These are phyloP conservation scores for Phytophthora podocarpi DNA, from an alignment of 352 stramenopile genomes.

Conservation along the genomic window DNA sequence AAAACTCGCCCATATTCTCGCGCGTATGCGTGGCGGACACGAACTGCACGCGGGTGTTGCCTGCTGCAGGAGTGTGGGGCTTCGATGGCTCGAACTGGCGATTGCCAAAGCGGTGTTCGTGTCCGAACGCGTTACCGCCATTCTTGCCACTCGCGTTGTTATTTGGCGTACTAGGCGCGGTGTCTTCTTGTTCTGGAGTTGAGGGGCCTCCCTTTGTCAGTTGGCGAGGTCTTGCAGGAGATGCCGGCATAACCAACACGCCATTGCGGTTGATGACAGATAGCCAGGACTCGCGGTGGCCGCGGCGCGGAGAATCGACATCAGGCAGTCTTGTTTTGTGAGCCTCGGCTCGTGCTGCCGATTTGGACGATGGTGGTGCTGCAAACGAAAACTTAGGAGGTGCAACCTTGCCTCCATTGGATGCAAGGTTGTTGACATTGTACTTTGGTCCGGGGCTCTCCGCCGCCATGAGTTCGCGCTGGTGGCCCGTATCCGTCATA, in stretches of 20 bases:
- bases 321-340: conserved; percentile 59
- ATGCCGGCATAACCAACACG: conserved; percentile 74
- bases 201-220: conserved; percentile 4
- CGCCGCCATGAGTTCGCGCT: conserved; percentile 74
- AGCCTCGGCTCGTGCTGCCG: conserved; percentile 35
- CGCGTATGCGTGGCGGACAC: conserved; percentile 76
- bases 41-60: conserved; percentile 72
- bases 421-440: conserved; percentile 63
- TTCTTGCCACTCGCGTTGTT: conserved; percentile 37
- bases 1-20: conserved; percentile 90
- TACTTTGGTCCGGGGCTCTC: conserved; percentile 88
- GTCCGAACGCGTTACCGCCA: conserved; percentile 66
- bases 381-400: conserved; percentile 74
- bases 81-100: conserved; percentile 37
- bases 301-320: conserved; percentile 55
- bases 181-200: conserved; percentile 28
- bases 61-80: conserved; percentile 38
- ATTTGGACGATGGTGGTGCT: conserved; percentile 37
- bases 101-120: conserved; percentile 76
- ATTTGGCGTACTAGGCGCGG: conserved; percentile 4
- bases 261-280: conserved; percentile 85
- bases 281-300: conserved; percentile 81
- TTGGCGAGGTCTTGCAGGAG: conserved; percentile 35
- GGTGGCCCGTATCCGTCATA: conserved; percentile 63
- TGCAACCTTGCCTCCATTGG: conserved; percentile 58